Evolutionary conservation across 352 stramenopile species (phyloP).

Genomic region (Phytopythium delawarense): DNA sequence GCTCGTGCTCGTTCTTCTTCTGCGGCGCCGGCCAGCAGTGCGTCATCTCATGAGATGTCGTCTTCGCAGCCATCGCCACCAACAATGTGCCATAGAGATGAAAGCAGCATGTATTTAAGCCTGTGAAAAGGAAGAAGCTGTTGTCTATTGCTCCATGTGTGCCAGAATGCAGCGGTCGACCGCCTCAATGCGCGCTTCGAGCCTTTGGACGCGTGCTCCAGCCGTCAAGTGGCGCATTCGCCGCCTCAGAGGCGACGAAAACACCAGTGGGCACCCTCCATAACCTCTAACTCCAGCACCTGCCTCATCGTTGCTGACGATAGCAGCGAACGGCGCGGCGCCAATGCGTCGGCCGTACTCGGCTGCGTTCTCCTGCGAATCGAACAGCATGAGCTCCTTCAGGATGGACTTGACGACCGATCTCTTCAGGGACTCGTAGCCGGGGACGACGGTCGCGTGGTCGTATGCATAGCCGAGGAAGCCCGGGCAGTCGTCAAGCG

Average conservation of each 20-base stretch:
- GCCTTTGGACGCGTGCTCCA: conserved; percentile 26
- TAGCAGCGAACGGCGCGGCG: conserved; percentile 33
- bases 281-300: conserved; percentile 2
- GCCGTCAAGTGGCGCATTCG: conserved; percentile 41
- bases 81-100: neutral
- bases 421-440: conserved; percentile 55
- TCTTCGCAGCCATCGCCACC: neutral
- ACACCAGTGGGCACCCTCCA: conserved; percentile 33
- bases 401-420: conserved; percentile 72
- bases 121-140: neutral
- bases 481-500: conserved; percentile 26
- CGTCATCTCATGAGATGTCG: conserved; percentile 19
- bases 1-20: conserved; percentile 26
- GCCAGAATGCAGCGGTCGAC: conserved; percentile 37
- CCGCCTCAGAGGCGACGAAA: conserved; percentile 51
- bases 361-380: conserved; percentile 40
- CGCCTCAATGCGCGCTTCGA: conserved; percentile 32
- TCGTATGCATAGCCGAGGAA: conserved; percentile 79
- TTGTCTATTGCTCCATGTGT: conserved; percentile 4
- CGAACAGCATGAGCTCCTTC: conserved; percentile 74
- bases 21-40: conserved; percentile 26
- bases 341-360: conserved; percentile 38
- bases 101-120: conserved; percentile 1
- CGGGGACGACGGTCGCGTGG: conserved; percentile 45
- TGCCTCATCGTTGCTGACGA: conserved; percentile 29